Evolutionary conservation across 2,329 filamentous ascomycete genomes (phyloP).

Genomic region (Cytospora leucostoma): DNA sequence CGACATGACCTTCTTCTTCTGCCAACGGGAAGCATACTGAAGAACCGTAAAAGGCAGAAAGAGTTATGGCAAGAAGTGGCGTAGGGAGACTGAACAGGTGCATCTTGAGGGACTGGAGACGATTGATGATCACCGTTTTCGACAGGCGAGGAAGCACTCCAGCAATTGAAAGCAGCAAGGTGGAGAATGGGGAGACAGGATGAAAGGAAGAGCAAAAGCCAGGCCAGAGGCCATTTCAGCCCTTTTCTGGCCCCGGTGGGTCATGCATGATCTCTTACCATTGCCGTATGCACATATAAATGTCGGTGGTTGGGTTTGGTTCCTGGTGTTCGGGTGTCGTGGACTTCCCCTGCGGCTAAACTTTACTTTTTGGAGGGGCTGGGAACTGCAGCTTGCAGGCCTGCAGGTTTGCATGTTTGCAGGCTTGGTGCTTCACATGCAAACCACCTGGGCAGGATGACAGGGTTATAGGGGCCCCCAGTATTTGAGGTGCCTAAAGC

Average conservation of each 20-base stretch:
- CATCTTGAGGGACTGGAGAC: conserved; percentile 11
- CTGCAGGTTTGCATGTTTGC: not conserved
- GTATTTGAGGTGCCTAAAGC: not conserved
- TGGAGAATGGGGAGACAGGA: conserved; percentile 10
- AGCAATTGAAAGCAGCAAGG: not conserved
- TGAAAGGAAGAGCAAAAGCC: conserved; percentile 9
- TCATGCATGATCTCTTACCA: not conserved
- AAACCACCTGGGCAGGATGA: too few species aligned
- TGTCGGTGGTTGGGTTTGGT: conserved; percentile 24
- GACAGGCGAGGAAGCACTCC: conserved; percentile 3
- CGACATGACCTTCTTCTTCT: not conserved
- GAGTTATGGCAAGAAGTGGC: conserved; percentile 20
- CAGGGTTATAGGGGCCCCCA: too few species aligned
- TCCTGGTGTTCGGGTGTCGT: not conserved
- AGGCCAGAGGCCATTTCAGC: not conserved
- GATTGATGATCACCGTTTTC: conserved; percentile 9
- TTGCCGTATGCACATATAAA: conserved; percentile 6
- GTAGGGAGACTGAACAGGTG: conserved; percentile 11
- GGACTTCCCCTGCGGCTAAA: not conserved
- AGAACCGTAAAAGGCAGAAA: conserved; percentile 12
- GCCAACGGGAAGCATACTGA: conserved; percentile 19
- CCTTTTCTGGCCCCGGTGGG: conserved; percentile 5
- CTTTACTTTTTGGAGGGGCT: conserved; percentile 10
- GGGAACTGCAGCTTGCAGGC: conserved; percentile 6
- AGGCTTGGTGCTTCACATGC: not conserved